Conservation (phyloP, 1,284 basidiomycete genomes). For the Ganoderma leucocontextum region DNA sequence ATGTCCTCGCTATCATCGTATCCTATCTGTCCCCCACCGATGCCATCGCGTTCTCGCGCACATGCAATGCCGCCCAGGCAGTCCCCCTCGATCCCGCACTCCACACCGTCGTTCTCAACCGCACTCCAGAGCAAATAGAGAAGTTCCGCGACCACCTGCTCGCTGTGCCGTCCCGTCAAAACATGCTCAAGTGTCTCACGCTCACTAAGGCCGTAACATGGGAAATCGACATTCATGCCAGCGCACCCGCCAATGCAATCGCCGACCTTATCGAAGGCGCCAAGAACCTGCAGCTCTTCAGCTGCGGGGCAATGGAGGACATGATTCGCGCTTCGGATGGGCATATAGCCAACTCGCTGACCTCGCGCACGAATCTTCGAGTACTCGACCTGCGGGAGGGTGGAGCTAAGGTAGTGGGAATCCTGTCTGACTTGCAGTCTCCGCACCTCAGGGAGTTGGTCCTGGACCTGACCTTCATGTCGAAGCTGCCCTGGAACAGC, state of each 20-base stretch:
- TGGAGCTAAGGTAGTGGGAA: neutral
- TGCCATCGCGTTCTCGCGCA: constrained; percentile 18
- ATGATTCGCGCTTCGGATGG: constrained; percentile 8
- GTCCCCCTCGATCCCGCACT: constrained; percentile 23
- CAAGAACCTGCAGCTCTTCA: constrained; percentile 15
- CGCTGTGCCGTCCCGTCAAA: constrained; percentile 12
- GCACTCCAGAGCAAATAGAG: constrained; percentile 15
- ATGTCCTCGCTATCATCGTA: constrained; percentile 19
- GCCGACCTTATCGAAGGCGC: constrained; percentile 19
- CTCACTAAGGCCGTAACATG: constrained; percentile 24
- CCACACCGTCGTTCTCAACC: constrained; percentile 20
- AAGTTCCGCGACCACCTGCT: constrained; percentile 25
- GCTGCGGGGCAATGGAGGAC: constrained; percentile 17
- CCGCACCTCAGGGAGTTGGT: constrained; percentile 10
- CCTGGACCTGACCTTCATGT: neutral
- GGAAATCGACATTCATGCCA: constrained; percentile 17
- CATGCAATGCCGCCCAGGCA: constrained; percentile 14
- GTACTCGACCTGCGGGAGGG: constrained; percentile 15
- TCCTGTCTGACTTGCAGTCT: constrained; percentile 8
- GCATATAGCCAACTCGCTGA: constrained; percentile 9
- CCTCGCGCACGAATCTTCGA: constrained; percentile 1
- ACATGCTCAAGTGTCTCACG: constrained; percentile 16
- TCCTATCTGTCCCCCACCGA: constrained; percentile 19
- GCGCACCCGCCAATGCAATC: constrained; percentile 10
- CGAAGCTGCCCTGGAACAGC: neutral